Evolutionary conservation across 2,329 filamentous ascomycete genomes (phyloP).

Genomic region (Podosphaera fusca): DNA sequence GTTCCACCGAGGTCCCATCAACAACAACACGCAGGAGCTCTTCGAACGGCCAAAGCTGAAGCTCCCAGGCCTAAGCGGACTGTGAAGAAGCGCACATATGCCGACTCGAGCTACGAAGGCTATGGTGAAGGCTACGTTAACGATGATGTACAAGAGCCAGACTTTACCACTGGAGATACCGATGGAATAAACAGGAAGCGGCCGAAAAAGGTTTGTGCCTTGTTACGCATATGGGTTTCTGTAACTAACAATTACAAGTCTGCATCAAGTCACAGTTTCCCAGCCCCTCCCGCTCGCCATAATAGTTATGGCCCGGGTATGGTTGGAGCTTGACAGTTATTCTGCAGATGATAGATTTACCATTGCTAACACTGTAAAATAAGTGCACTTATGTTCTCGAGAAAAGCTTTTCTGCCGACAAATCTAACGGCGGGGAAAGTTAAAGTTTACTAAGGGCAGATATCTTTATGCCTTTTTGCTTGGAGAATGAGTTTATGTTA

Average conservation of each 20-base stretch:
- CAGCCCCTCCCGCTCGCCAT: slow-evolving; percentile 12
- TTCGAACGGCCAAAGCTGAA: slow-evolving; percentile 6
- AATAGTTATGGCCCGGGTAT: slow-evolving; percentile 32
- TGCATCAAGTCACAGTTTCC: slow-evolving; percentile 9
- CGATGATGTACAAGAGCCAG: slow-evolving; percentile 36
- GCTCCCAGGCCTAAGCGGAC: slow-evolving; percentile 34
- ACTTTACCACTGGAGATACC: slow-evolving; percentile 51
- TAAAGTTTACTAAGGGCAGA: no score
- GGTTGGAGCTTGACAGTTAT: slow-evolving; percentile 25
- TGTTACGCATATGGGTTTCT: slow-evolving; percentile 4
- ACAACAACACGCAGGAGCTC: slow-evolving; percentile 4
- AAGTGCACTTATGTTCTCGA: not conserved
- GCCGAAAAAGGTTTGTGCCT: slow-evolving; percentile 34
- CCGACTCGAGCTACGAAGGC: slow-evolving; percentile 50
- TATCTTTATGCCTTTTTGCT: no score
- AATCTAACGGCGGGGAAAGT: no score
- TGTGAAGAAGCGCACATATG: slow-evolving; percentile 53
- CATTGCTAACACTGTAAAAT: not conserved
- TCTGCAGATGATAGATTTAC: not conserved
- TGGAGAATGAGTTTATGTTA: no score
- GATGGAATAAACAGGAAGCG: slow-evolving; percentile 35
- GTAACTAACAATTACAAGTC: slow-evolving; percentile 13
- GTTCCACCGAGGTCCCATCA: slow-evolving; percentile 3
- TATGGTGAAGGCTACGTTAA: slow-evolving; percentile 51
- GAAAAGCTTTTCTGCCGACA: no score